Evolutionary conservation across 164 flowering plant genomes (phyloP).

Genomic region (Aristolochia fimbriata): DNA sequence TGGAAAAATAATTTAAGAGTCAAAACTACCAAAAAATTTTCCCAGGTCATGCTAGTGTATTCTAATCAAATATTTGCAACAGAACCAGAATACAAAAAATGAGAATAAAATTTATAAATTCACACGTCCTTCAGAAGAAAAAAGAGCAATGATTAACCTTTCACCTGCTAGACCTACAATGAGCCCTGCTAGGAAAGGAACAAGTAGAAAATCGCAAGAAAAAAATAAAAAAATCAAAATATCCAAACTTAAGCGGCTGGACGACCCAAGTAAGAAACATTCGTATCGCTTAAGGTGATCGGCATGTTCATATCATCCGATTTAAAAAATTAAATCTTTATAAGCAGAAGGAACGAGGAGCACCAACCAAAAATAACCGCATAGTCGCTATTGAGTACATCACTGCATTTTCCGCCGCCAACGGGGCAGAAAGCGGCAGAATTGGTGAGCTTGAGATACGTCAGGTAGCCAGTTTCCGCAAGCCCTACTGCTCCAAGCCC

Average conservation of each 20-base stretch:
- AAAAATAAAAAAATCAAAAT: background rate
- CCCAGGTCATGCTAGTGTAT: no score
- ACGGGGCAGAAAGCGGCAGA: conserved; percentile 75
- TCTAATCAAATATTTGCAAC: no score
- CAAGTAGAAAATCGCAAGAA: background rate
- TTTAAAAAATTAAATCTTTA: no score
- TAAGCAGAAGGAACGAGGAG: background rate
- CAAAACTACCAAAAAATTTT: no score
- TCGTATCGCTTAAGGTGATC: no score
- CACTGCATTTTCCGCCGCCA: conserved; percentile 65
- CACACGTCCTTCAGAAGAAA: background rate
- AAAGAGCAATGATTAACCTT: background rate
- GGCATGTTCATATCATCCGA: no score
- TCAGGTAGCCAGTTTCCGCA: conserved; percentile 72
- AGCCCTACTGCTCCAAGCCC: conserved; percentile 71
- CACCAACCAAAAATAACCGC: conserved; percentile 64
- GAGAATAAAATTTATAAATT: no score
- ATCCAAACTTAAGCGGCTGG: background rate
- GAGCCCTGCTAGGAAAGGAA: background rate
- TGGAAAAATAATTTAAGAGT: no score
- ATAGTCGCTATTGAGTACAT: conserved; percentile 76
- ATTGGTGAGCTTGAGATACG: conserved; percentile 64
- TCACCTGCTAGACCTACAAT: no score
- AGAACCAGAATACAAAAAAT: no score
- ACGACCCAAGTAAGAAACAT: no score